A percentile compares a stretch with the other conserved stretches of the same genome.
Conservation (phyloP, 225 moss, liverwort and hornwort genomes). For the Physcomitrellopsis africana region DNA sequence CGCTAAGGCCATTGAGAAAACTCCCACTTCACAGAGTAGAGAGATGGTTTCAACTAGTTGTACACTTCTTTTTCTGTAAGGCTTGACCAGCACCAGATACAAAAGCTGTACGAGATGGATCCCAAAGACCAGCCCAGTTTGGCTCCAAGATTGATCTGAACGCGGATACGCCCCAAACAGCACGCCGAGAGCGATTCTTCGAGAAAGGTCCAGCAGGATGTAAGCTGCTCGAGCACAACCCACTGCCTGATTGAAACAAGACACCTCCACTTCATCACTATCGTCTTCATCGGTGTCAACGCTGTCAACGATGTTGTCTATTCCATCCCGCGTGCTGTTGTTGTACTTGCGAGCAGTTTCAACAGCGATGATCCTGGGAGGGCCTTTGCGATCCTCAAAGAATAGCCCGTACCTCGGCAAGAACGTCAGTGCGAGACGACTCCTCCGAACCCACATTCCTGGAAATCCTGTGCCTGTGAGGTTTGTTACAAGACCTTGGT, state of each 20-base stretch:
- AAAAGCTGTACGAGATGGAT: conserved; percentile 58
- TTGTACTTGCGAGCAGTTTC: conserved; percentile 34
- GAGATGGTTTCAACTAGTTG: conserved; percentile 77
- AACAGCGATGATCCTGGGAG: conserved; percentile 59
- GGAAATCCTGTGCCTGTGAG: conserved; percentile 57
- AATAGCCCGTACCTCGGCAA: conserved; percentile 72
- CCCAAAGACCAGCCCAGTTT: conserved; percentile 58
- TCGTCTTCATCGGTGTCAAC: conserved; percentile 60
- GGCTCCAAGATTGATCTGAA: conserved; percentile 67
- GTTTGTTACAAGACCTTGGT: conserved; percentile 30
- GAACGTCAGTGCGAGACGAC: conserved; percentile 61
- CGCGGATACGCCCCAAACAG: conserved; percentile 71
- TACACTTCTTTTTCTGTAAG: conserved; percentile 75
- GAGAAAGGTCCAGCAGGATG: conserved; percentile 60
- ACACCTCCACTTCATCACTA: conserved; percentile 59
- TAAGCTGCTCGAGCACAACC: conserved; percentile 72
- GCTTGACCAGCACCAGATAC: conserved; percentile 59
- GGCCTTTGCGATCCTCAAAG: conserved; percentile 83
- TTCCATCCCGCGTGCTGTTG: conserved; percentile 43
- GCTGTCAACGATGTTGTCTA: conserved; percentile 46
- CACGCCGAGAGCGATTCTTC: conserved; percentile 68
- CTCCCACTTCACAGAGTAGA: conserved; percentile 67
- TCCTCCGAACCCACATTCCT: conserved; percentile 70
- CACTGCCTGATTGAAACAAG: conserved; percentile 42
- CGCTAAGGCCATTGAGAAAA: conserved; percentile 57